Percentiles rank a stretch among this genome's conserved stretches.
Conservation (phyloP, 1,139 yeast genomes). For the Blastobotrys capitulatus region DNA sequence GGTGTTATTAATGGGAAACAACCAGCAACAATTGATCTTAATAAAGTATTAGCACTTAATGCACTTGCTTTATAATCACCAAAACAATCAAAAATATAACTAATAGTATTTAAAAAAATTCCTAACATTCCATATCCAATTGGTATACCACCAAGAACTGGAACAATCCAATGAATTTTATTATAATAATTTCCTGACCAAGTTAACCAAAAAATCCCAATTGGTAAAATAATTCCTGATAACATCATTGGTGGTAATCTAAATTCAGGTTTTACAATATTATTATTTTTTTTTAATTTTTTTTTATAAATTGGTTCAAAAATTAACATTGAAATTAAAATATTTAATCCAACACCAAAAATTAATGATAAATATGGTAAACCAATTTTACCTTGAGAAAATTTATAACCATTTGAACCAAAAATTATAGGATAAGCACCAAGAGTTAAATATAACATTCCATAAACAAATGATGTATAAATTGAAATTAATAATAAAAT, state of each 20-base stretch:
- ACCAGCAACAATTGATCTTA: conserved; percentile 37
- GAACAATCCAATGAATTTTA: conserved; percentile 74
- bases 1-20: conserved; percentile 36
- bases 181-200: conserved; percentile 77
- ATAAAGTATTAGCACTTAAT: conserved; percentile 74
- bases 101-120: conserved; percentile 46
- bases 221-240: conserved; percentile 63
- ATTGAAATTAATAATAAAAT: conserved; percentile 76
- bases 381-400: conserved; percentile 48
- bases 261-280: conserved; percentile 68
- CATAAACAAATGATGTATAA: conserved; percentile 66
- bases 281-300: conserved; percentile 44
- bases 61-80: conserved; percentile 76
- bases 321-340: conserved; percentile 15
- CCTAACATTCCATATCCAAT: conserved; percentile 48
- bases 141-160: conserved; percentile 82
- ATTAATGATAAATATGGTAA: conserved; percentile 39
- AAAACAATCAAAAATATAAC: conserved; percentile 71
- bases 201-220: conserved; percentile 77
- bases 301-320: conserved; percentile 34
- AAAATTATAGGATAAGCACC: conserved; percentile 70
- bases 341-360: conserved; percentile 34
- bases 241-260: conserved; percentile 72
- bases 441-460: conserved; percentile 85
- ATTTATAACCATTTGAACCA: conserved; percentile 44